Percentiles rank a stretch among this genome's conserved stretches.
Evolutionary conservation across 2,329 filamentous ascomycete genomes (phyloP).

Genomic region (Ophiocordyceps polyrhachis-furcata): DNA sequence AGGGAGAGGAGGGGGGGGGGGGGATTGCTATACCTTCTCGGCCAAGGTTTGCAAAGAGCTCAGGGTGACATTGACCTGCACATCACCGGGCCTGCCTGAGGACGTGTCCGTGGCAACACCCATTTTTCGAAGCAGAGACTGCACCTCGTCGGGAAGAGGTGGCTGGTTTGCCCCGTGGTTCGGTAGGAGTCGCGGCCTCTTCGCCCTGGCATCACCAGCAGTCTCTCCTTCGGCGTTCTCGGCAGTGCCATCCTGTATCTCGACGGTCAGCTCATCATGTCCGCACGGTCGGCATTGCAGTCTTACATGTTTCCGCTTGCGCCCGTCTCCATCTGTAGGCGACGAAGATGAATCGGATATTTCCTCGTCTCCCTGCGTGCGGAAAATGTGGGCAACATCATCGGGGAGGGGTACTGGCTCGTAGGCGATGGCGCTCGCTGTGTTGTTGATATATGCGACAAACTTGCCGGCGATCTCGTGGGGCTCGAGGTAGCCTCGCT

Average conservation of each 20-base stretch:
- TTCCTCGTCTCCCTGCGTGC: slow-evolving; percentile 17
- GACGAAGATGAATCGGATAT: slow-evolving; percentile 2
- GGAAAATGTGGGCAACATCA: slow-evolving; percentile 28
- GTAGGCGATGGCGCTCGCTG: slow-evolving; percentile 22
- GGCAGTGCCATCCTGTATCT: slow-evolving; percentile 14
- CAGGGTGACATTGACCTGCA: slow-evolving; percentile 12
- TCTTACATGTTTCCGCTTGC: slow-evolving; percentile 32
- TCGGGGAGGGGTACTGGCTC: slow-evolving; percentile 27
- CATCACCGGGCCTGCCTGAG: slow-evolving; percentile 5
- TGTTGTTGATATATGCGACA: slow-evolving; percentile 22
- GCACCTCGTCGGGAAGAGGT: slow-evolving; percentile 15
- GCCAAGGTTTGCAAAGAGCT: slow-evolving; percentile 19
- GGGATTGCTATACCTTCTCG: slow-evolving; percentile 14
- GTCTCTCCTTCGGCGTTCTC: background rate
- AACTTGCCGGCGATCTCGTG: slow-evolving; percentile 29
- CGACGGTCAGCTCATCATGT: slow-evolving; percentile 1
- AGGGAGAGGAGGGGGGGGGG: no score
- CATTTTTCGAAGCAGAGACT: slow-evolving; percentile 10
- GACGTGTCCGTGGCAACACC: slow-evolving; percentile 1
- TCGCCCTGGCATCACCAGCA: slow-evolving; percentile 6
- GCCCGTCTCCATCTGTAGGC: slow-evolving; percentile 11
- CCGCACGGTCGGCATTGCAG: background rate
- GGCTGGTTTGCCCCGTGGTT: slow-evolving; percentile 9
- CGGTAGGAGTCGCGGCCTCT: slow-evolving; percentile 11
- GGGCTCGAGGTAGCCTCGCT: slow-evolving; percentile 20